Base-by-base conservation (phyloP, 2,329 filamentous ascomycete species). In the Emmonsia crescens region DNA sequence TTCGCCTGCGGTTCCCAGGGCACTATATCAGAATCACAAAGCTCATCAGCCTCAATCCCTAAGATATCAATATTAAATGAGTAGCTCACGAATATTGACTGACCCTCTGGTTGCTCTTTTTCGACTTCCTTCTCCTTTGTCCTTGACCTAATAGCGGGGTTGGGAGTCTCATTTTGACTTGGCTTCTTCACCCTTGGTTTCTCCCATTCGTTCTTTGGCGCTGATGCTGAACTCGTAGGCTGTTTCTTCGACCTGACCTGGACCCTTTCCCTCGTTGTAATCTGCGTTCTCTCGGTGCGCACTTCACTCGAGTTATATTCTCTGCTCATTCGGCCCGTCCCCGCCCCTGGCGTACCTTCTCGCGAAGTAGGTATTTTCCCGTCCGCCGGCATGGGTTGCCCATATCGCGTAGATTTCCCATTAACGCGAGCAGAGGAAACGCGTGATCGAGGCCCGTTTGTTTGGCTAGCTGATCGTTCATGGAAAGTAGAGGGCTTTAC, bases 1-100 rank as follows among this genome's bases (percentile, higher is more conserved):
- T 83, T 87, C 9, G 86, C 93, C 71, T 90, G 83, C 0, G 94
- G 93, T 61, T 85, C 86, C 94, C 94, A 97, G 70, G 79, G 74
- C 59, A 71, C 76, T 74, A 66, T 55, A 55, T 55, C 63, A 66
- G 57, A 51, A 60, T 59, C 24, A 48, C 36, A 54, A 60, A 48
- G 64, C 19, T 58, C n/a, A 58, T 65, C 44, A 66, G 65, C 27
- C 29, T 61, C 38, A 56, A 46, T 16, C 19, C n/a, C 31, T 10
- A 62, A 21, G 21, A 66, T 69, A 54, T 51, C 46, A n/a, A n/a
- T n/a, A n/a, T n/a, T n/a, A n/a, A n/a, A n/a, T n/a, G n/a, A n/a
- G n/a, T 51, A 54, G 24, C 40, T 40, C 16, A 38, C 52, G 36
- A 55, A 33, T 40, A 56, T 49, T 31, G 40, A 71, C 73, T 67